phyloP scores from a whole-genome alignment of 192 early-diverging fungal genomes.

The Backusella mclennaniae region DNA sequence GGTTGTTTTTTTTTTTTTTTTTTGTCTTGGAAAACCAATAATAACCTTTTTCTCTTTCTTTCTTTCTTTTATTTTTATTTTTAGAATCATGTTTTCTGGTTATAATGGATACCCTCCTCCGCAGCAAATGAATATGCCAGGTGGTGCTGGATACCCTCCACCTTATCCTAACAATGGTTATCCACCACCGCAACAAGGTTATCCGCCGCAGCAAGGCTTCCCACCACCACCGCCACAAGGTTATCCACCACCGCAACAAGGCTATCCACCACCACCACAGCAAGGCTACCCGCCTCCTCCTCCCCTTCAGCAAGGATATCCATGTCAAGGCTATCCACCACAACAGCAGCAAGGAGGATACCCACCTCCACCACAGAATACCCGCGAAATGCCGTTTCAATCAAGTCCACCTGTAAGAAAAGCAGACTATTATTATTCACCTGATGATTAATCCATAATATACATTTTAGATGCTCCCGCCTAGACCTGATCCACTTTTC shows the following conservation, averaged over 20 bases:
- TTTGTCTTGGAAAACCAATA: not conserved
- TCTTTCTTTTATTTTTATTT: not conserved
- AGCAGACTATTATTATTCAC: not conserved
- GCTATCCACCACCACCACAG: not conserved
- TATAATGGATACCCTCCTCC: not conserved
- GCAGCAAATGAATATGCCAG: not conserved
- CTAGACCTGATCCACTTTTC: constrained; percentile 19
- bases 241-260: not conserved
- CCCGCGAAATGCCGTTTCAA: not conserved
- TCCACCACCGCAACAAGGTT: not conserved
- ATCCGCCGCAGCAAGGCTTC: not conserved
- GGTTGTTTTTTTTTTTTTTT: not conserved
- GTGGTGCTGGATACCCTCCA: not conserved
- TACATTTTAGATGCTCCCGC: not conserved
- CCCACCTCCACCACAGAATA: constrained; percentile 1
- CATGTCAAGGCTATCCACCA: not conserved
- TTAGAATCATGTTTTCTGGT: not conserved
- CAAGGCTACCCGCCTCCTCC: not conserved
- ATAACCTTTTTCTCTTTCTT: not conserved
- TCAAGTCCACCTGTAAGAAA: not conserved
- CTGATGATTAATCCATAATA: not conserved
- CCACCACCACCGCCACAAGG: constrained; percentile 12
- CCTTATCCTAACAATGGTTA: constrained; percentile 4
- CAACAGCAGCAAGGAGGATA: not conserved
- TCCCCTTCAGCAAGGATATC: not conserved